A percentile compares a stretch with the other conserved stretches of the same genome.
Conservation (phyloP, 352 stramenopile genomes). For the Thraustochytrium sp. region DNA sequence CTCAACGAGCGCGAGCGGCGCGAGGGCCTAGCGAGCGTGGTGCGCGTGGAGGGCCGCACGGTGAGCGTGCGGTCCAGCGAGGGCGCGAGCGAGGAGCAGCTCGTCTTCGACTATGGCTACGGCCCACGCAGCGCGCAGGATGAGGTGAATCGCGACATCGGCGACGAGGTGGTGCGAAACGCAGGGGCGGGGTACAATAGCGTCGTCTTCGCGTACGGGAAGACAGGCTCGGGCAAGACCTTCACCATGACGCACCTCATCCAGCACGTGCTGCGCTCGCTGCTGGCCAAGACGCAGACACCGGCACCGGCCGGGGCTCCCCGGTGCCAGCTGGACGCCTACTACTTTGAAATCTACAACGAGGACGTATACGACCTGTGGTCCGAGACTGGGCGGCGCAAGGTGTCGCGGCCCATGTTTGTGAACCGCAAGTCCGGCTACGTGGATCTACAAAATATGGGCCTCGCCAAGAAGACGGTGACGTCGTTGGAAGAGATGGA, state of each 20-base stretch:
- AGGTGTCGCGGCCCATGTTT: conserved; percentile 77
- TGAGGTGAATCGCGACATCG: conserved; percentile 73
- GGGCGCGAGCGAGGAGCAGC: conserved; percentile 58
- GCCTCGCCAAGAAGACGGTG: conserved; percentile 83
- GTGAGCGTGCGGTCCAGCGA: conserved; percentile 62
- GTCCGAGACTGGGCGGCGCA: conserved; percentile 76
- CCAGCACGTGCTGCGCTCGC: neutral
- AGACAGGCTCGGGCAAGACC: conserved; percentile 39
- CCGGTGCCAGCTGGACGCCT: conserved; percentile 81
- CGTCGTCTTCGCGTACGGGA: conserved; percentile 37
- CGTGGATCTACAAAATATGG: conserved; percentile 81
- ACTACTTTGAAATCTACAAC: conserved; percentile 91
- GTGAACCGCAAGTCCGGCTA: conserved; percentile 64
- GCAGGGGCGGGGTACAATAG: conserved; percentile 9
- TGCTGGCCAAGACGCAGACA: conserved; percentile 1
- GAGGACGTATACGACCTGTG: conserved; percentile 86
- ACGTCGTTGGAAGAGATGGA: conserved; percentile 60
- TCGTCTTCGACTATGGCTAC: conserved; percentile 74
- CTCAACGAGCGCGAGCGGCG: conserved; percentile 64
- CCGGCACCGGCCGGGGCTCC: neutral
- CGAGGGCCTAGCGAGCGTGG: conserved; percentile 61
- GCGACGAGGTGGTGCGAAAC: conserved; percentile 74
- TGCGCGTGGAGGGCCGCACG: conserved; percentile 70
- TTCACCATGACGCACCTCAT: conserved; percentile 32
- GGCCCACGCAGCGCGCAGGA: conserved; percentile 53